phyloP scores from a whole-genome alignment of 495 filamentous ascomycete genomes.

The Hyaloscypha bicolor region DNA sequence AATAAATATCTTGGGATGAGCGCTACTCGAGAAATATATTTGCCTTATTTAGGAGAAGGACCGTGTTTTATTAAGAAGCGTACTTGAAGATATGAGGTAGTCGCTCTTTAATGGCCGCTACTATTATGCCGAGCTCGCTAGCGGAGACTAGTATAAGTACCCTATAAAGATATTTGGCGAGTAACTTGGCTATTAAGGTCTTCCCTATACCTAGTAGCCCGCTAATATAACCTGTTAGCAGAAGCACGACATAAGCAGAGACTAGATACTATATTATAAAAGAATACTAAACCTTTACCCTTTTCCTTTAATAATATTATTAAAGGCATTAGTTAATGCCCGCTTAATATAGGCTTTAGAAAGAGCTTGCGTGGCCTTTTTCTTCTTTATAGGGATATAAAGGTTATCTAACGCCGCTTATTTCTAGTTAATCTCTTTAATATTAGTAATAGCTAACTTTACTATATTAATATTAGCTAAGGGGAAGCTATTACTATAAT shows the following conservation, averaged over 20 bases:
- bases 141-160: slow-evolving; percentile 25
- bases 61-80: slow-evolving; percentile 40
- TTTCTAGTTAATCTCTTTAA: slow-evolving; percentile 30
- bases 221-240: slow-evolving; percentile 19
- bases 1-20: slow-evolving; percentile 37
- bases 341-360: slow-evolving; percentile 25
- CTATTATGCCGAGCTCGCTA: slow-evolving; percentile 19
- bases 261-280: slow-evolving; percentile 14
- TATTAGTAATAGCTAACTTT: too few relatives aligned
- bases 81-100: slow-evolving; percentile 46
- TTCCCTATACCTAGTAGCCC: slow-evolving; percentile 18
- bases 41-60: slow-evolving; percentile 44
- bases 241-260: background rate
- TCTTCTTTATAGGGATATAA: slow-evolving; percentile 29
- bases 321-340: slow-evolving; percentile 5
- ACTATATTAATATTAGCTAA: too few relatives aligned
- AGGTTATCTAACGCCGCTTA: slow-evolving; percentile 30
- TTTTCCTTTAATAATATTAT: slow-evolving; percentile 19
- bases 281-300: slow-evolving; percentile 17
- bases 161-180: slow-evolving; percentile 9
- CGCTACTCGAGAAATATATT: slow-evolving; percentile 42
- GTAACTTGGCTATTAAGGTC: slow-evolving; percentile 19
- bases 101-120: slow-evolving; percentile 37
- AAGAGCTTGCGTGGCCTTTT: slow-evolving; percentile 32
- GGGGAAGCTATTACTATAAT: background rate